Evolutionary conservation across 306 rosid species (phyloP).

Genomic region (Quercus glauca): DNA sequence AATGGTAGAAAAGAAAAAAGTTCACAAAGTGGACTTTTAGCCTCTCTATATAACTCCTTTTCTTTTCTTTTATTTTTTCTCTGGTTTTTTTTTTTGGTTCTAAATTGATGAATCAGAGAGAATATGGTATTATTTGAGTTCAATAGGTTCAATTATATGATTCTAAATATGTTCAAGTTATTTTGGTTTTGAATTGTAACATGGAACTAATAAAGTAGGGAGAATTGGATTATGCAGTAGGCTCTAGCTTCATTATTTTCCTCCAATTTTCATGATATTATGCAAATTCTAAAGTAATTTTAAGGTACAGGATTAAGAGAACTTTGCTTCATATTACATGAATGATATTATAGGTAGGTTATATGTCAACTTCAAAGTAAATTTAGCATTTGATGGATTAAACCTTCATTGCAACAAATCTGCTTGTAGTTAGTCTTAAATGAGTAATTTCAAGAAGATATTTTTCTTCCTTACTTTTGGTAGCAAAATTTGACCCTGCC

Average conservation of each 20-base stretch:
- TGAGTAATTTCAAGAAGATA: background rate
- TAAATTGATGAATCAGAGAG: background rate
- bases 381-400: background rate
- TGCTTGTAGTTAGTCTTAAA: background rate
- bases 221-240: background rate
- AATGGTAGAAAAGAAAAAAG: background rate
- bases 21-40: background rate
- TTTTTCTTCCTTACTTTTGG: background rate
- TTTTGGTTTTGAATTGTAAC: background rate
- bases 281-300: background rate
- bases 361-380: background rate
- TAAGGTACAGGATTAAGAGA: background rate
- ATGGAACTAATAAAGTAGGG: background rate
- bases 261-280: background rate
- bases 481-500: background rate
- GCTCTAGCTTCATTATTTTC: background rate
- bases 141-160: background rate
- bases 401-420: constrained; percentile 4
- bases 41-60: background rate
- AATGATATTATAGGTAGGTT: background rate
- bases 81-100: background rate
- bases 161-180: background rate
- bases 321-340: background rate
- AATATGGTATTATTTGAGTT: background rate
- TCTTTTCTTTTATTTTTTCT: background rate